Base-by-base conservation (phyloP, 441 rosid species). In the Dalechampia spathulata region DNA sequence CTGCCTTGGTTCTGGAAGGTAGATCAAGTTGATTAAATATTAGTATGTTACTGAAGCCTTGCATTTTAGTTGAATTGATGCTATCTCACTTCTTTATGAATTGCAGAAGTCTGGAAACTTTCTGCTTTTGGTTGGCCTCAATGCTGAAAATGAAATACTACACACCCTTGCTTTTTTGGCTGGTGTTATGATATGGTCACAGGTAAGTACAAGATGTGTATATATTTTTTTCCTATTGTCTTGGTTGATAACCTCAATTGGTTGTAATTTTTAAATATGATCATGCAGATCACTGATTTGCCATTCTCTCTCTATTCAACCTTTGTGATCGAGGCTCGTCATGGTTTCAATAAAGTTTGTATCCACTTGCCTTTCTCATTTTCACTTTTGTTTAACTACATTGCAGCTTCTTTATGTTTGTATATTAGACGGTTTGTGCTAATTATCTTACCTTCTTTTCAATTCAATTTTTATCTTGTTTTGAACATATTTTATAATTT, bases 1-100 rank as follows among this genome's bases (percentile, higher is more conserved):
- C 71, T 93, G 74, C 97, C 97, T 62, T 89, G 96, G 99, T 80
- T 89, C 62, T 93, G 97, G 99, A 90, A 85, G 93, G 97, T 87
- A 65, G 15, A 64, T 71, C 68, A 11, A 15, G 20, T 57, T 39
- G 38, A 26, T 65, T 19, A 21, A 16, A 15, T 39, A 32, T 1
- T 37, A 32, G 49, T 27, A 26, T 64, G 50, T 49, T 36, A 50
- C 28, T 68, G 59, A 57, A 11, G 37, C 20, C n/a, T 44, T 38
- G 45, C 48, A 34, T 52, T 48, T 28, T n/a, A 21, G 48, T 46
- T 52, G 22, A 38, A 22, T 57, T 55, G 25, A 64, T 46, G 43
- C 27, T 1, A 25, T 17, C 26, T 64, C 13, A 58, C 7, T 50
- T 23, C 49, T 57, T 37, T 30, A 69, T 20, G 3, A 55, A 52